Base-by-base conservation (phyloP, 2,329 filamentous ascomycete species). In the Xylariaceae sp. region DNA sequence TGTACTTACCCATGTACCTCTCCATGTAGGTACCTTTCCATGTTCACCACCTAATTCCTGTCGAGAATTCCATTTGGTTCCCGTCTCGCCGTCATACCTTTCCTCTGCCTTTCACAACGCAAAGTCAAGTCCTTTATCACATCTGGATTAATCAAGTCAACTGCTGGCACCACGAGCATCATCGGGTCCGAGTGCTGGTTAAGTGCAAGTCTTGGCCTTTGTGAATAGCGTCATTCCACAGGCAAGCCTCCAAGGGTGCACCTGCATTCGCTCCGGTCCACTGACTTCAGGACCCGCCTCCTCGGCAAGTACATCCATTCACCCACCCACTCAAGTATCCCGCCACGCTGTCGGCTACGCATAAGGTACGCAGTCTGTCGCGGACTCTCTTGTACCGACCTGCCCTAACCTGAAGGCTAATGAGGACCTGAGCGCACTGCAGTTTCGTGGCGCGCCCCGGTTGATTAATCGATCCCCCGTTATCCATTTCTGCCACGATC, bases 401-500 rank as follows among this genome's bases (percentile, higher is more conserved):
- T 43, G 11, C 41, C 41, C 41, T 43, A 43, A 43, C 19, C 19
- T 19, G 19, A 19, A 19, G 19, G 19, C 19, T 19, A 19, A 19
- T 19, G 11, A 35, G 3, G 29, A 11, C 29, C 31, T 26, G 42
- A 27, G 6, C 7, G 9, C 26, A 4, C 29, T 32, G 42, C 42
- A 30, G 40, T 30, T 46, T 48, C 40, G 50, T 51, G 54, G 54
- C 50, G 47, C 43, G 57, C 57, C 57, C 57, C 57, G 57, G 54
- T 59, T 59, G 57, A 50, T 57, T 59, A 55, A 59, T 59, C 54
- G 45, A 50, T 47, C 49, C 49, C 46, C 12, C 52, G 35, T 43
- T 55, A 51, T 31, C 44, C 47, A 49, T 50, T 46, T 35, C 9
- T 40, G 32, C 47, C 30, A 39, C 59, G 59, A 60, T 62, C 63